A percentile compares a stretch with the other conserved stretches of the same genome.
Evolutionary conservation across 352 stramenopile genomes (phyloP).

Genomic region (Globisporangium cystogenes): DNA sequence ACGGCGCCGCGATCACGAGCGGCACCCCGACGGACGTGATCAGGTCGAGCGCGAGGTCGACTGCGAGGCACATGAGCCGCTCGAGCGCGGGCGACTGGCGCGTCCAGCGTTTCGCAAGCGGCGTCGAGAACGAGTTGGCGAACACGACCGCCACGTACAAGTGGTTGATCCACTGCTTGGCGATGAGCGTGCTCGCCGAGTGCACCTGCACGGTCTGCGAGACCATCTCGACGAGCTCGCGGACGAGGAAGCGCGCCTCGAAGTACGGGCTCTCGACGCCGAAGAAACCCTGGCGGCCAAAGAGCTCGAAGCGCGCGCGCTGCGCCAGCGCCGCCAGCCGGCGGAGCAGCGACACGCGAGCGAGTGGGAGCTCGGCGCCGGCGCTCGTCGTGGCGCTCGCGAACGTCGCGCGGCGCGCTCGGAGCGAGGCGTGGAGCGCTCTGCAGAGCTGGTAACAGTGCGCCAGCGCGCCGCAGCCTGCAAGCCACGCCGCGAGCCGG

Average conservation of each 20-base stretch:
- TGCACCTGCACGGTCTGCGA: conserved; percentile 20
- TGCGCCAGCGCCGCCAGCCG: neutral
- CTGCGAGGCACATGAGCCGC: conserved; percentile 11
- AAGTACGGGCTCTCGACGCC: conserved; percentile 15
- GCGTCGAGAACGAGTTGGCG: conserved; percentile 21
- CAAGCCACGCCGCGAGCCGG: neutral
- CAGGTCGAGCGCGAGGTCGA: conserved; percentile 15
- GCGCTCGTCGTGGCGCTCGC: neutral
- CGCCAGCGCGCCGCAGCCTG: neutral
- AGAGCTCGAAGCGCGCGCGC: neutral
- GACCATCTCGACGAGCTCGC: conserved; percentile 17
- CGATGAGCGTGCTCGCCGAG: conserved; percentile 10
- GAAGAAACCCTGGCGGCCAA: conserved; percentile 5
- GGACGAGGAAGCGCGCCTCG: conserved; percentile 12
- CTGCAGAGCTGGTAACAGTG: conserved; percentile 9
- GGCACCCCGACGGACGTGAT: conserved; percentile 12
- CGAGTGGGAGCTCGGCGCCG: neutral
- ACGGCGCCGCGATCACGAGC: conserved; percentile 12
- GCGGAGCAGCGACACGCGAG: neutral
- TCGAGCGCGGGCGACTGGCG: conserved; percentile 12
- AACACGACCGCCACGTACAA: conserved; percentile 14
- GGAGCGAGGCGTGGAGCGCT: conserved; percentile 4
- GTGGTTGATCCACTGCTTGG: conserved; percentile 17
- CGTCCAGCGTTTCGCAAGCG: conserved; percentile 15
- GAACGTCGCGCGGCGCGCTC: neutral